Base-by-base conservation (phyloP, 148 eudicot genomes). In the Rhododendron ovatum region DNA sequence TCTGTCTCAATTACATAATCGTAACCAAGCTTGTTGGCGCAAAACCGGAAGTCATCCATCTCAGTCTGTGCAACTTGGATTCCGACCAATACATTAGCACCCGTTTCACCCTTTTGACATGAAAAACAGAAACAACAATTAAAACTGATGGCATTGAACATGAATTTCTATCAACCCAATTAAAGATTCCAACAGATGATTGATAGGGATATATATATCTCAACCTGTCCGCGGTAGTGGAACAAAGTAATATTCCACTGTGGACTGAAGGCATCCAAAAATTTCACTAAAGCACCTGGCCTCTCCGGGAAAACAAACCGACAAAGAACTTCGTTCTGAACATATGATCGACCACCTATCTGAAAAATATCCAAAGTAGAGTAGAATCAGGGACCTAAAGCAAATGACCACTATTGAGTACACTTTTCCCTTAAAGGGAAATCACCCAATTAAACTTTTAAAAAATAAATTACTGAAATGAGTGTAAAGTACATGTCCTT, bases 191-290 rank as follows among this genome's bases (percentile, higher is more conserved):
- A 37, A 82, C 75, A 82, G 28, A 22, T 28, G 28, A 17, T 48
- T 35, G 35, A 50, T 30, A 78, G 57, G 55, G 83, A 35, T 73
- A 22, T 37, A 22, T 37, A 48, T 33, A 85, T 84, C 80, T 88
- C 87, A 69, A 94, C 99, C 93, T 95, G 98, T 74, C 92, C 92
- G 10, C 98, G 98, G 87, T 98, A 98, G 86, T 98, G 98, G 90
- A 98, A 98, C 88, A 98, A 91, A 87, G 95, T 94, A 85, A 98
- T 98, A 87, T 98, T 95, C 99, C 99, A 95, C 43, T 92, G 90
- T 61, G 98, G 99, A 89, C 99, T 98, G 47, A 98, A 92, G 24
- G 92, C 92, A 86, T 95, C 94, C 89, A 98, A 89, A 28, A 98
- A 98, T 55, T 94, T 90, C 98, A 93, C 91, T 88, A 95, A 85